These are phyloP conservation scores for Globisporangium canariense DNA, from an alignment of 352 stramenopile genomes.

Conservation along the genomic window DNA sequence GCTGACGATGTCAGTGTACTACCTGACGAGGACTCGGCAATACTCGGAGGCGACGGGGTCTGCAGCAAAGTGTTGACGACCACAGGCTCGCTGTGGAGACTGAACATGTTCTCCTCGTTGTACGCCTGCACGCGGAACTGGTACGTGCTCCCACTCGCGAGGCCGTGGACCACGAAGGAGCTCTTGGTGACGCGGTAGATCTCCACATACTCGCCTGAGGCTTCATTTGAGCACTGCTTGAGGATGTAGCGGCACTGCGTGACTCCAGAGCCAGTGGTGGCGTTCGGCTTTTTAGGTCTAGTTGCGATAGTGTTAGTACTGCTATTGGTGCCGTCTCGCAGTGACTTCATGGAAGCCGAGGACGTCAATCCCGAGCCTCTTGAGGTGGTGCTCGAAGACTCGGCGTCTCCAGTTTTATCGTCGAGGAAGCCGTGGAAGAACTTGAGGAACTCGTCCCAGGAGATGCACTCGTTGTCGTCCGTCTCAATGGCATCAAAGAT, in stretches of 20 bases:
- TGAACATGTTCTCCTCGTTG: constrained; percentile 69
- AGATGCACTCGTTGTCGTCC: constrained; percentile 86
- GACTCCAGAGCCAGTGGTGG: constrained; percentile 10
- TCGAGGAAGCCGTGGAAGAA: constrained; percentile 73
- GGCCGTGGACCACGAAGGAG: constrained; percentile 71
- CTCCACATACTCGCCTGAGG: constrained; percentile 78
- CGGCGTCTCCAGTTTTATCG: constrained; percentile 22
- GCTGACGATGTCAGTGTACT: constrained; percentile 8
- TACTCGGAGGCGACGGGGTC: constrained; percentile 48
- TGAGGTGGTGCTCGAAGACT: constrained; percentile 11
- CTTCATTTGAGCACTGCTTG: constrained; percentile 84
- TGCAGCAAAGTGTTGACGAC: constrained; percentile 86
- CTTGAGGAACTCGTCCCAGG: constrained; percentile 79
- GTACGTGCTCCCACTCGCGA: constrained; percentile 82
- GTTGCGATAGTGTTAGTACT: neutral
- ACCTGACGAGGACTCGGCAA: constrained; percentile 29
- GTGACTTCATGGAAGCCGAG: constrained; percentile 10
- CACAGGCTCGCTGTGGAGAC: constrained; percentile 64
- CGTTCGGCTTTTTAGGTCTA: neutral
- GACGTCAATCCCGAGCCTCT: neutral
- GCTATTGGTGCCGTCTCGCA: constrained; percentile 2
- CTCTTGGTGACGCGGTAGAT: constrained; percentile 74
- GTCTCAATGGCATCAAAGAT: constrained; percentile 90
- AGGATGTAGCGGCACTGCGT: constrained; percentile 69
- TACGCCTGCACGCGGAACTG: constrained; percentile 86